Percentiles rank a stretch among this genome's conserved stretches.
These are phyloP conservation scores for Chaetomium sp. DNA, from an alignment of 2,329 filamentous ascomycete genomes.

Conservation along the genomic window DNA sequence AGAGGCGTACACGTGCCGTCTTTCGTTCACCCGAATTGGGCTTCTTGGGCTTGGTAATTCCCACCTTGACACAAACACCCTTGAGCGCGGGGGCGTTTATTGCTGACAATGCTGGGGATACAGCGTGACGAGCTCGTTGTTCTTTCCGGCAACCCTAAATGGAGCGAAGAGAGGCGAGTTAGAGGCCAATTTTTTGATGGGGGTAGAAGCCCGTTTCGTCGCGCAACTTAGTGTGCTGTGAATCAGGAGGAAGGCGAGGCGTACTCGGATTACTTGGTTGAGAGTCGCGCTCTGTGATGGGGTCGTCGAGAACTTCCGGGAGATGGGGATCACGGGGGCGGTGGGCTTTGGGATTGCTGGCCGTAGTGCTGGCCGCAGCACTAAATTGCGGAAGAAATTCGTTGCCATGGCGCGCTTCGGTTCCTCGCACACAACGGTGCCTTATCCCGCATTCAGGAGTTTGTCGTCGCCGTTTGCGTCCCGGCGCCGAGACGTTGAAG, in stretches of 20 bases:
- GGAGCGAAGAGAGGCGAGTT: not conserved
- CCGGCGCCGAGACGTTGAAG: not conserved
- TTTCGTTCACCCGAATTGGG: slow-evolving; percentile 97
- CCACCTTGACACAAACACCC: slow-evolving; percentile 92
- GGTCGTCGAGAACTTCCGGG: slow-evolving; percentile 35
- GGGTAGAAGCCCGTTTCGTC: too few species aligned
- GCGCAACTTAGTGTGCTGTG: not conserved
- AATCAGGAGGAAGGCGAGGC: slow-evolving; percentile 16
- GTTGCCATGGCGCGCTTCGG: slow-evolving; percentile 27
- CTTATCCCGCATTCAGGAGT: not conserved
- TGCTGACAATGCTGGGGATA: slow-evolving; percentile 74
- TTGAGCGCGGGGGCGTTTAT: slow-evolving; percentile 74
- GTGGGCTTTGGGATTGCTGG: slow-evolving; percentile 9
- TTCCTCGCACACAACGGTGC: slow-evolving; percentile 7
- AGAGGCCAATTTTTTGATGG: not conserved
- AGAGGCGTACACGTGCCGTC: slow-evolving; percentile 84
- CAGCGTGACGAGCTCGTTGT: slow-evolving; percentile 75
- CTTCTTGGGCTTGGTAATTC: slow-evolving; percentile 93
- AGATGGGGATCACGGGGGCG: slow-evolving; percentile 18
- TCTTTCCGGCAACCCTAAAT: slow-evolving; percentile 65
- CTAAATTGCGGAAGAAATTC: slow-evolving; percentile 30
- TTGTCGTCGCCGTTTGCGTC: slow-evolving; percentile 10
- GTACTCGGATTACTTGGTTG: slow-evolving; percentile 62
- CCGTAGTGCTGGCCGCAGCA: slow-evolving; percentile 25
- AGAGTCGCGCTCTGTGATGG: slow-evolving; percentile 55